Base-by-base conservation (phyloP, 495 filamentous ascomycete genomes). In the Cryomyces minteri region DNA sequence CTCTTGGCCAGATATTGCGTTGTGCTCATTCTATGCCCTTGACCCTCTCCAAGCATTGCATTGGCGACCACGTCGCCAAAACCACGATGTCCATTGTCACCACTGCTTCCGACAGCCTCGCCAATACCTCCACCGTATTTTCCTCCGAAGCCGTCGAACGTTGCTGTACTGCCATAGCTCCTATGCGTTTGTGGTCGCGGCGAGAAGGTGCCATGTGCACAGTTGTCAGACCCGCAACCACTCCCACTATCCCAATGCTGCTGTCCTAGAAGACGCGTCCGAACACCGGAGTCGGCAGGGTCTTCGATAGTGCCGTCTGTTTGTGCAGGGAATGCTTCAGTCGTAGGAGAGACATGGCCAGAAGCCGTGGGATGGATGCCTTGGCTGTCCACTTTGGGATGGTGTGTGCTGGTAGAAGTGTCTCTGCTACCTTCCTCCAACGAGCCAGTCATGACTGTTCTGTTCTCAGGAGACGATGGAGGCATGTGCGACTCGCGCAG, bases 121-220 rank as follows among this genome's bases (percentile, higher is more conserved):
- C 12, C 43, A n/a, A 48, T 46, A 43, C 43, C 58, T 43, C 49
- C 54, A 32, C 41, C 44, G 48, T 45, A 50, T 32, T 45, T 43
- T 14, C 51, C 54, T 30, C 58, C 53, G 45, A 53, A 56, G 2
- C 43, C 43, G 37, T 39, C 39, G 4, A 11, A 28, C 12, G 43
- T 44, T 34, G 34, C 43, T 40, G 28, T 43, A 39, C 45, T 47
- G 6, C 38, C 45, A 25, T 47, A 38, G 30, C 25, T 41, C 14
- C 30, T 40, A 6, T 5, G 39, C 4, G 37, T 41, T 10, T 47
- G 25, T 5, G 45, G 45, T 41, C 39, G 28, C 8, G 83, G 80
- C 11, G 80, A 85, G 58, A 86, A 84, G n/a, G 79, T 80, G 47
- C 84, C 84, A 61, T 88, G 82, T 49, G 75, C 71, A 64, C 80